These are phyloP conservation scores for Rhizopogon vinicolor DNA, from an alignment of 768 basidiomycete species.

Conservation along the genomic window DNA sequence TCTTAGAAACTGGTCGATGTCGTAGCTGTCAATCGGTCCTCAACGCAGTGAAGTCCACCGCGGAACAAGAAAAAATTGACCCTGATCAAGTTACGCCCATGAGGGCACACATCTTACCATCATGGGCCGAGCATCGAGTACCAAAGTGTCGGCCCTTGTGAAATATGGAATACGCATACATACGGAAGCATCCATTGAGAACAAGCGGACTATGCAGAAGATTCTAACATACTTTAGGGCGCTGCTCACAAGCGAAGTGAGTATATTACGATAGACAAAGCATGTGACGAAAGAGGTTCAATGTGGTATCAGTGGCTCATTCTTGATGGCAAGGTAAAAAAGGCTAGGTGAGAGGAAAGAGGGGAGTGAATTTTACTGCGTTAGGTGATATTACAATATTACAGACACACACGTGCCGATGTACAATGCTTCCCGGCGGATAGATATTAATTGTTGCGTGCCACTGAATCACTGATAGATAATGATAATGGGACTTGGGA, in stretches of 20 bases:
- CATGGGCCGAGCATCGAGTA: background rate
- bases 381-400: background rate
- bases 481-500: background rate
- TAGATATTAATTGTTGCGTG: conserved; percentile 3
- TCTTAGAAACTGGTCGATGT: too few relatives aligned
- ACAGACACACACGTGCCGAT: background rate
- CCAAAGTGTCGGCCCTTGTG: background rate
- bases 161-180: background rate
- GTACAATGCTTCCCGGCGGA: conserved; percentile 1
- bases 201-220: background rate
- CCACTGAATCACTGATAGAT: too few relatives aligned
- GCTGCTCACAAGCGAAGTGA: background rate
- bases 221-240: too few relatives aligned
- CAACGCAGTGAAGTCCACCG: background rate
- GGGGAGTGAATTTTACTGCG: too few relatives aligned
- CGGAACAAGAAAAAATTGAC: background rate
- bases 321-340: too few relatives aligned
- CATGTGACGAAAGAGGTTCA: too few relatives aligned
- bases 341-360: too few relatives aligned
- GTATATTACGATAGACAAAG: too few relatives aligned
- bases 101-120: background rate
- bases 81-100: background rate
- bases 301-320: too few relatives aligned
- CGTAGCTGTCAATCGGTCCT: too few relatives aligned
- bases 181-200: background rate